A percentile compares a stretch with the other conserved stretches of the same genome.
Evolutionary conservation across 345 rosid genomes (phyloP).

Genomic region (Eucalyptus cladocalyx): DNA sequence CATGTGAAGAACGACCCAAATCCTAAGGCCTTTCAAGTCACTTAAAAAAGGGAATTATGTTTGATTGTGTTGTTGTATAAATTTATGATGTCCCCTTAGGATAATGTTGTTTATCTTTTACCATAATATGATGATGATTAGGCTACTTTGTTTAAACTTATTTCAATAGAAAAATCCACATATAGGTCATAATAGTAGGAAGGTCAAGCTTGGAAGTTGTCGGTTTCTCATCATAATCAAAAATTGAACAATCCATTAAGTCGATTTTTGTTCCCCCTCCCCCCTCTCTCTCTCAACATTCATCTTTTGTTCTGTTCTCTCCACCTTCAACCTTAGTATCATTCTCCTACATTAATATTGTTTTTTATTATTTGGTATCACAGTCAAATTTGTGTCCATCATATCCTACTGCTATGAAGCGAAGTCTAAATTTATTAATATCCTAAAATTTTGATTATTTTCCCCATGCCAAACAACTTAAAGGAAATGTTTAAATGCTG

Average conservation of each 20-base stretch:
- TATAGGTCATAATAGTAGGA: neutral
- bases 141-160: neutral
- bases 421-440: neutral
- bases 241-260: neutral
- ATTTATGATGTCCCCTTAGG: neutral
- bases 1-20: neutral
- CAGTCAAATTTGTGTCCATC: neutral
- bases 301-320: neutral
- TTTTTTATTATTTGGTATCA: neutral
- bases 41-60: neutral
- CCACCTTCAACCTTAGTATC: neutral
- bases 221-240: neutral
- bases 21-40: neutral
- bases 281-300: neutral
- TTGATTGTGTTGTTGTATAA: neutral
- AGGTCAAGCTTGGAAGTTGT: neutral
- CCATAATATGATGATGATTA: neutral
- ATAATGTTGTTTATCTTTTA: neutral
- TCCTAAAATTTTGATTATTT: neutral
- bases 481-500: neutral
- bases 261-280: neutral
- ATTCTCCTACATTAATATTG: neutral
- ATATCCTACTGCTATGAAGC: neutral
- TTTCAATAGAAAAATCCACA: neutral
- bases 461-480: neutral